phyloP scores from a whole-genome alignment of 495 filamentous ascomycete genomes.

The Xylona heveae region DNA sequence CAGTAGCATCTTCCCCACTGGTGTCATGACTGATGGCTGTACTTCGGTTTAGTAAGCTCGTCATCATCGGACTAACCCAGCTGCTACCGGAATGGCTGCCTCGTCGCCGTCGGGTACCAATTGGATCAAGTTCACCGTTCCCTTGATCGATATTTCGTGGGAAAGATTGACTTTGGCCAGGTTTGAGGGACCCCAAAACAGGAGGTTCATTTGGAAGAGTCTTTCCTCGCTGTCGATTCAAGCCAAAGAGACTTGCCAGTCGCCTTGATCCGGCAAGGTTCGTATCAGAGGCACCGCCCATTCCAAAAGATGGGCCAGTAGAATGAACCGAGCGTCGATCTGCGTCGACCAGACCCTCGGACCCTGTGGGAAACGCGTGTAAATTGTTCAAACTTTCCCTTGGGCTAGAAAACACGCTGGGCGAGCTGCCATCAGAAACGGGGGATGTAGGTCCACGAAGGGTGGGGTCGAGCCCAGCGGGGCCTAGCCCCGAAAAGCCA shows the following conservation, averaged over 20 bases:
- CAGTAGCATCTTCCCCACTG: neutral
- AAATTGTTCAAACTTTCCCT: conserved; percentile 4
- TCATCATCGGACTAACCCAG: conserved; percentile 35
- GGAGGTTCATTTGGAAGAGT: conserved; percentile 44
- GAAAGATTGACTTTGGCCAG: conserved; percentile 65
- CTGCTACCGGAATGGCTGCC: conserved; percentile 32
- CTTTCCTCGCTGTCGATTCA: conserved; percentile 53
- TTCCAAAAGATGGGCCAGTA: conserved; percentile 12
- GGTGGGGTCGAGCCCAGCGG: neutral
- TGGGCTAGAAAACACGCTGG: conserved; percentile 13
- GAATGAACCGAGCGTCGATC: conserved; percentile 14
- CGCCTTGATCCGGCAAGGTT: conserved; percentile 21
- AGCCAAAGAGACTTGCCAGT: conserved; percentile 39
- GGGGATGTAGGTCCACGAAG: conserved; percentile 4
- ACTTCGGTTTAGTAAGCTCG: conserved; percentile 26
- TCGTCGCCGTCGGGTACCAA: conserved; percentile 37
- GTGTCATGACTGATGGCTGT: conserved; percentile 12
- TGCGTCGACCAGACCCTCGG: conserved; percentile 12
- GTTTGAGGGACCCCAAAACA: conserved; percentile 48
- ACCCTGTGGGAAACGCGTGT: neutral
- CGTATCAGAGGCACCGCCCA: conserved; percentile 6
- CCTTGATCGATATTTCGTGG: conserved; percentile 39
- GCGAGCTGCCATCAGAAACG: conserved; percentile 8
- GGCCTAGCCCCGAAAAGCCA: conserved; percentile 3
- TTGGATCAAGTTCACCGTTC: conserved; percentile 33